These are phyloP conservation scores for Nakaseomyces glabratus DNA, from an alignment of 1,139 yeast genomes.

Conservation along the genomic window DNA sequence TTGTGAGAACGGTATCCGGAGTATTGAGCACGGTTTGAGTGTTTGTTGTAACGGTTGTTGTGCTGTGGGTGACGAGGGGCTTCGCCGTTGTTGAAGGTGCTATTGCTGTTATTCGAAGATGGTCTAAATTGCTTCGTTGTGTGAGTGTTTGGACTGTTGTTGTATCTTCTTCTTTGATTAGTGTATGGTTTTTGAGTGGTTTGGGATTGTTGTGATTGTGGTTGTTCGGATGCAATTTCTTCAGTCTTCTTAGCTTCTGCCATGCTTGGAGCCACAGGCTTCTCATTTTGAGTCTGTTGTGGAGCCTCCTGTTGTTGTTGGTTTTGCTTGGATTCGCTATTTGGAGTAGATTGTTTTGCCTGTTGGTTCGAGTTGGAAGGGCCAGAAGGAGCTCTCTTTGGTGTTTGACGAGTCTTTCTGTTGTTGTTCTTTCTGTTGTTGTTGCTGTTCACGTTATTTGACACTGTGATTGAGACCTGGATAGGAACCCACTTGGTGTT, in stretches of 20 bases:
- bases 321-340: not conserved
- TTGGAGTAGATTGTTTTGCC: too few relatives aligned
- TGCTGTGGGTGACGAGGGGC: constrained; percentile 6
- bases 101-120: not conserved
- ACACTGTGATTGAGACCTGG: constrained; percentile 50
- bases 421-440: constrained; percentile 10
- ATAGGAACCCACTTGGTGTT: constrained; percentile 89
- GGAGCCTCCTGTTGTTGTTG: not conserved
- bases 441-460: constrained; percentile 8
- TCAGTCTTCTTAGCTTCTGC: constrained; percentile 2
- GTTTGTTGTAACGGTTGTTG: constrained; percentile 7
- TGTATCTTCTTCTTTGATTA: constrained; percentile 5
- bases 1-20: constrained; percentile 3
- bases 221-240: not conserved
- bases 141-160: constrained; percentile 6
- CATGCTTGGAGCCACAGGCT: not conserved
- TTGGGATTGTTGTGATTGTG: not conserved
- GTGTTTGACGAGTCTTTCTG: constrained; percentile 4
- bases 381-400: constrained; percentile 2
- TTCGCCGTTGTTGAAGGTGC: not conserved
- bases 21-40: constrained; percentile 7
- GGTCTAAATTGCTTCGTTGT: constrained; percentile 4
- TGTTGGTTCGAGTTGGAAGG: constrained; percentile 1
- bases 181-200: not conserved
- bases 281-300: constrained; percentile 2